phyloP scores from a whole-genome alignment of 768 basidiomycete species.

The Podaxis mareebaensis region DNA sequence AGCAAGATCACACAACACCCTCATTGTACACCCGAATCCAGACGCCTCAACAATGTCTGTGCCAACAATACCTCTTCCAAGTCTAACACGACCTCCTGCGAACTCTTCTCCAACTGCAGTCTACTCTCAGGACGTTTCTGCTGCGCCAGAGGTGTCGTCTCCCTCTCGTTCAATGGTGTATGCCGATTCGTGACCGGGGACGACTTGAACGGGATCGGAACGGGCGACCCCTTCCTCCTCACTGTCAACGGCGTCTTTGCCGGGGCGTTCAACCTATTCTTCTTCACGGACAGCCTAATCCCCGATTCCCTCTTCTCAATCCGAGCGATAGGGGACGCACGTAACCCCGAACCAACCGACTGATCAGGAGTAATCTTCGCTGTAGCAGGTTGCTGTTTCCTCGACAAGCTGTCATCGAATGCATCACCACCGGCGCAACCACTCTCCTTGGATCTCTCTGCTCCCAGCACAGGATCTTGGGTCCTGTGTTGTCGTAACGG shows the following conservation, averaged over 20 bases:
- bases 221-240: slow-evolving; percentile 12
- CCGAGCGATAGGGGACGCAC: background rate
- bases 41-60: slow-evolving; percentile 31
- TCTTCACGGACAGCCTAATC: background rate
- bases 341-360: background rate
- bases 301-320: background rate
- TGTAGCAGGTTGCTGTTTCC: too few species aligned
- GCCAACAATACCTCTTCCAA: slow-evolving; percentile 36
- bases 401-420: too few species aligned
- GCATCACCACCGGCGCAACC: too few species aligned
- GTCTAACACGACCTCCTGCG: slow-evolving; percentile 28
- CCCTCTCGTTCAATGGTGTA: background rate
- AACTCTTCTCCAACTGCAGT: background rate
- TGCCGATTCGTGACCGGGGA: background rate
- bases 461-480: too few species aligned
- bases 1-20: background rate
- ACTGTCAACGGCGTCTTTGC: background rate
- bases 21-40: slow-evolving; percentile 22
- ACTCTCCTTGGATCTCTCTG: too few species aligned
- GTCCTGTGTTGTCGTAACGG: background rate
- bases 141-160: too few species aligned
- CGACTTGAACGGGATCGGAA: slow-evolving; percentile 11
- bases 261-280: background rate
- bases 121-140: background rate
- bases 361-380: too few species aligned